A percentile compares a stretch with the other conserved stretches of the same genome.
These are phyloP conservation scores for Didymellaceae sp. DNA, from an alignment of 2,329 filamentous ascomycete genomes.

Conservation along the genomic window DNA sequence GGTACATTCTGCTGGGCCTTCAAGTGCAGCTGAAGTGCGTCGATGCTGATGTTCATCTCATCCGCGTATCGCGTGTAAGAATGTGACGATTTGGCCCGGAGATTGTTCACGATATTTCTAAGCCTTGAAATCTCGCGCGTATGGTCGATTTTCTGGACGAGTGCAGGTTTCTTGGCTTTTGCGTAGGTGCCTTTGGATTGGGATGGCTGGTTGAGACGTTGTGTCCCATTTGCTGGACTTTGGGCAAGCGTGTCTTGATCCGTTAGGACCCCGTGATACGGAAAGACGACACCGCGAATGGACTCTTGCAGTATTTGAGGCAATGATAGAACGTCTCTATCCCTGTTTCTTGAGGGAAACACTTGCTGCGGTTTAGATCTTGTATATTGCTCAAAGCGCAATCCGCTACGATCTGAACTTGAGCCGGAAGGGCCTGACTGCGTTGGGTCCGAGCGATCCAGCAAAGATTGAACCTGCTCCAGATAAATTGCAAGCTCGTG, in stretches of 20 bases:
- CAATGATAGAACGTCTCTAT: neutral
- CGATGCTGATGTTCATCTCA: slow-evolving; percentile 46
- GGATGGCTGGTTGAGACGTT: neutral
- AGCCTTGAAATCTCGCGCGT: slow-evolving; percentile 13
- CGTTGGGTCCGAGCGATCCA: slow-evolving; percentile 4
- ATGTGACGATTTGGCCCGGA: slow-evolving; percentile 31
- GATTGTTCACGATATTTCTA: slow-evolving; percentile 18
- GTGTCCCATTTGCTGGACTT: too few species aligned
- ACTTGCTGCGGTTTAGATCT: neutral
- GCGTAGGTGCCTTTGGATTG: neutral
- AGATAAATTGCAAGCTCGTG: slow-evolving; percentile 55
- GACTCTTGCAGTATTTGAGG: neutral
- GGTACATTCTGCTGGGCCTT: neutral
- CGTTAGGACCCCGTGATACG: neutral
- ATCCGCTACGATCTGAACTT: neutral
- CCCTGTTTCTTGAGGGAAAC: neutral
- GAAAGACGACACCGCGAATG: neutral
- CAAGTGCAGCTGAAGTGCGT: slow-evolving; percentile 31
- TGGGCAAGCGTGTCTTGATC: neutral
- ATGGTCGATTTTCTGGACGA: neutral
- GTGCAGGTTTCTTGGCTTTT: neutral
- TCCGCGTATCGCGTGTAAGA: slow-evolving; percentile 51
- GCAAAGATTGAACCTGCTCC: slow-evolving; percentile 51
- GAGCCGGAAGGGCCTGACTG: neutral
- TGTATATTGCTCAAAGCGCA: neutral